A percentile compares a stretch with the other conserved stretches of the same genome.
These are phyloP conservation scores for Acer negundo DNA, from an alignment of 345 rosid species.

Conservation along the genomic window DNA sequence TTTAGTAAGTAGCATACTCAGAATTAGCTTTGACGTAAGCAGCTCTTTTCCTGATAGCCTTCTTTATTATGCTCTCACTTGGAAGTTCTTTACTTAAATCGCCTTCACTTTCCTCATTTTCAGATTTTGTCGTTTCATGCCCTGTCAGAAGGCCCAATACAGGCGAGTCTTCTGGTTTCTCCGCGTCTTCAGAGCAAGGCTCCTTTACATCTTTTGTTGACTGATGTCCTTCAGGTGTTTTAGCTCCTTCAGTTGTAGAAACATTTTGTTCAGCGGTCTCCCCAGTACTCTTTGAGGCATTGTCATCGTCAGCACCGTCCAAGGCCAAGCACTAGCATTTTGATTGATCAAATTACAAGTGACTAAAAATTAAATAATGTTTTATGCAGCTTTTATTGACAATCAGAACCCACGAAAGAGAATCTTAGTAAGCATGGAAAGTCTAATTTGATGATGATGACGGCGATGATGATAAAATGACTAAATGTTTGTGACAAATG, in stretches of 20 bases:
- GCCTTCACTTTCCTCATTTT: conserved; percentile 33
- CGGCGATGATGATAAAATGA: neutral
- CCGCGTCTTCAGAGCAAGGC: conserved; percentile 48
- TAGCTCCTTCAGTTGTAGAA: conserved; percentile 33
- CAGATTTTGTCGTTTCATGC: conserved; percentile 34
- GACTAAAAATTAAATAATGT: conserved; percentile 1
- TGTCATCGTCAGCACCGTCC: conserved; percentile 41
- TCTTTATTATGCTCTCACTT: conserved; percentile 48
- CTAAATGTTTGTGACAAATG: neutral
- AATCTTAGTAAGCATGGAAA: neutral
- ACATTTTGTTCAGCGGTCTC: conserved; percentile 37
- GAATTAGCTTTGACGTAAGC: conserved; percentile 65
- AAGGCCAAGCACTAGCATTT: conserved; percentile 54
- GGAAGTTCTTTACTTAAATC: conserved; percentile 42
- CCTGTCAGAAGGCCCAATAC: conserved; percentile 67
- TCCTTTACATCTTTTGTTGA: conserved; percentile 44
- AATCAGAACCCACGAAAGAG: neutral
- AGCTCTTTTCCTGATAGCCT: conserved; percentile 60
- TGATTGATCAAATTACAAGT: conserved; percentile 19
- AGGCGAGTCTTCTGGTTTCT: conserved; percentile 75
- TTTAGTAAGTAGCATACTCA: conserved; percentile 50
- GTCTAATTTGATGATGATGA: neutral
- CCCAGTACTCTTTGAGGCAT: conserved; percentile 48
- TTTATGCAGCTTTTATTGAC: conserved; percentile 4
- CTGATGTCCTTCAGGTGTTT: conserved; percentile 40